Evolutionary conservation across 805 yeast species (phyloP), one percentile per base, ranked within the genome.

Genomic region (Yarrowia sp.): DNA sequence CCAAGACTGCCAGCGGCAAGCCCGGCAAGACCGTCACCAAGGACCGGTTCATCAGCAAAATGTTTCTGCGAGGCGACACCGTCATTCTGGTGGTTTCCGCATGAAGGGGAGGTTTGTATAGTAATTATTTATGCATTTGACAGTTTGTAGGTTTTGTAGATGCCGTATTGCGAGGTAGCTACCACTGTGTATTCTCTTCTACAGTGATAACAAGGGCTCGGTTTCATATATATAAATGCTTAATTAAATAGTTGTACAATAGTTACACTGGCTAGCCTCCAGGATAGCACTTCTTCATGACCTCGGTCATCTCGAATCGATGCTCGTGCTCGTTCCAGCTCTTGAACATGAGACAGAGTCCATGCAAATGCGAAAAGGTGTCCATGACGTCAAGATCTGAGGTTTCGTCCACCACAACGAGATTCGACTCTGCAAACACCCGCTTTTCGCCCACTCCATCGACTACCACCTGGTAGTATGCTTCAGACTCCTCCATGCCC

Each of bases 31-130:
- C 85, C 5, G 79, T 84, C 14, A 78, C 86, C 63, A 80, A 82
- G 66, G 94, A 88, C 69, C 77, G 98, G 68, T 94, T 90, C 71
- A 84, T 93, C 3, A 83, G 91, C 63, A 94, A 94, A 74, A 78
- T 94, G 82, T 94, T 94, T 70, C 77, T 94, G 38, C 81, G 99
- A 74, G 99, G 99, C 1, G 99, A 94, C 73, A 88, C 97, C 0
- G 96, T 94, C 19, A 88, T 94, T 62, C 85, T 94, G 31, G 84
- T 94, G 7, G 78, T 89, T 16, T 53, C 68, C 14, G 64, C 61
- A 16, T 65, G 59, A 61, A 16, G 13, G 61, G 58, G 47, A 44
- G 39, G 39, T 39, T 25, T 61, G 41, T 59, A 33, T 59, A 25
- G 63, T 41, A 41, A 53, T 55, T 55, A 55, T 38, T 55, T 38